Conservation (phyloP, 2,329 filamentous ascomycete species). For the Tolypocladium tundrense region DNA sequence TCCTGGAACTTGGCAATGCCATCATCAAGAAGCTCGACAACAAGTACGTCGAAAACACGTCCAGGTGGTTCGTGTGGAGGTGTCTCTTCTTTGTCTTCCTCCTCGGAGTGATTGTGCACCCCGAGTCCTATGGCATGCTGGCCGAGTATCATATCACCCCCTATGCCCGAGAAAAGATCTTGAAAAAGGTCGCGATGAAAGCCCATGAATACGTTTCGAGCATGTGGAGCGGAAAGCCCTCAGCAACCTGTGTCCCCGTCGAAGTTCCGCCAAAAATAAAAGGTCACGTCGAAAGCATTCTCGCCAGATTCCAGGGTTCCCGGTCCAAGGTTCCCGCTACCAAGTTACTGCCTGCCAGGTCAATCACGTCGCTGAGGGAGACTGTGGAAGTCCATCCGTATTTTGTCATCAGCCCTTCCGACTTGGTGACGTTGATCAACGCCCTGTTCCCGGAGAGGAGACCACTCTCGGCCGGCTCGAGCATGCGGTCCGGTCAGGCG, state of each 20-base stretch:
- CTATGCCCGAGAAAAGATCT: slow-evolving; percentile 73
- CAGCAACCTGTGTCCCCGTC: slow-evolving; percentile 37
- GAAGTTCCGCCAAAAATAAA: slow-evolving; percentile 52
- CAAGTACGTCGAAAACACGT: slow-evolving; percentile 62
- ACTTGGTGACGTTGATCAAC: slow-evolving; percentile 71
- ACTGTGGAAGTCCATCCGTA: slow-evolving; percentile 73
- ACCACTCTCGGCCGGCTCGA: slow-evolving; percentile 51
- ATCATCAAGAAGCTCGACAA: slow-evolving; percentile 68
- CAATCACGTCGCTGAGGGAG: slow-evolving; percentile 61
- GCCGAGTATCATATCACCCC: slow-evolving; percentile 88
- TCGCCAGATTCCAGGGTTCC: slow-evolving; percentile 50
- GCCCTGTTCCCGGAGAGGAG: slow-evolving; percentile 70
- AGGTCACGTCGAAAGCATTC: slow-evolving; percentile 60
- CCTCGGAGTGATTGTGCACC: slow-evolving; percentile 73
- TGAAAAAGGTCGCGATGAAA: slow-evolving; percentile 69
- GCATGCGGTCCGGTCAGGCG: slow-evolving; percentile 56
- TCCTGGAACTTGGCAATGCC: slow-evolving; percentile 74
- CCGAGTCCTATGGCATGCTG: slow-evolving; percentile 72
- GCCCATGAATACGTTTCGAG: slow-evolving; percentile 73
- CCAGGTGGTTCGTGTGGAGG: slow-evolving; percentile 76
- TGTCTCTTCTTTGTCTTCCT: slow-evolving; percentile 91
- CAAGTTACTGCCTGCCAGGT: slow-evolving; percentile 59
- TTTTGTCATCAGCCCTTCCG: slow-evolving; percentile 67
- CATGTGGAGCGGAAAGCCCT: slow-evolving; percentile 59
- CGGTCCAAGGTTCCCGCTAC: slow-evolving; percentile 37